phyloP scores from a whole-genome alignment of 257 asterid genomes.

The Jacaranda mimosifolia region DNA sequence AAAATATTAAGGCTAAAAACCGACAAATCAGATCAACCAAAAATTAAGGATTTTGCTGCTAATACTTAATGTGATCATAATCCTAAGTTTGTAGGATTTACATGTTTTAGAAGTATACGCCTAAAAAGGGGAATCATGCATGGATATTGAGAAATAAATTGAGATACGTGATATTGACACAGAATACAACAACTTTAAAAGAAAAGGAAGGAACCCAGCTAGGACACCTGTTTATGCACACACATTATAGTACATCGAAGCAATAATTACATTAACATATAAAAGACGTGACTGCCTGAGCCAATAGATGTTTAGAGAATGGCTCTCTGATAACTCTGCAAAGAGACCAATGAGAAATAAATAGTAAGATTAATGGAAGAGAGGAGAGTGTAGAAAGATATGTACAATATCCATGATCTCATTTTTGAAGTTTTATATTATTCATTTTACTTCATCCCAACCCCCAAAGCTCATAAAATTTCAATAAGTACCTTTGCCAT shows the following conservation, averaged over 20 bases:
- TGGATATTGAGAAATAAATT: neutral
- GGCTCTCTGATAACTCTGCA: too few relatives aligned
- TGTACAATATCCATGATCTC: neutral
- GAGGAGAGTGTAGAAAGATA: neutral
- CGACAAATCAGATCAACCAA: neutral
- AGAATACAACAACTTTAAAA: neutral
- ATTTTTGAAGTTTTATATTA: neutral
- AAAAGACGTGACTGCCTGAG: too few relatives aligned
- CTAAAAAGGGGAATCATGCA: neutral
- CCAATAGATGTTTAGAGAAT: too few relatives aligned
- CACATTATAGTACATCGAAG: too few relatives aligned
- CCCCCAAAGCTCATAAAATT: too few relatives aligned
- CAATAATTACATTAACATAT: too few relatives aligned
- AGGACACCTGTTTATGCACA: neutral
- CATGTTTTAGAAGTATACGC: neutral
- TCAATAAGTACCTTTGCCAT: too few relatives aligned
- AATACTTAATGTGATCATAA: conserved; percentile 9
- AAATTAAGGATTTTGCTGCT: neutral
- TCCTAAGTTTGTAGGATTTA: conserved; percentile 10
- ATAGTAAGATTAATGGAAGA: too few relatives aligned
- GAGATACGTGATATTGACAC: neutral
- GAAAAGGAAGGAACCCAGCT: neutral
- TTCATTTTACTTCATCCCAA: too few relatives aligned
- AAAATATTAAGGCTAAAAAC: neutral
- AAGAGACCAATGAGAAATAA: too few relatives aligned